Conservation (phyloP, 805 yeast species). For the Cyberlindnera japonica region DNA sequence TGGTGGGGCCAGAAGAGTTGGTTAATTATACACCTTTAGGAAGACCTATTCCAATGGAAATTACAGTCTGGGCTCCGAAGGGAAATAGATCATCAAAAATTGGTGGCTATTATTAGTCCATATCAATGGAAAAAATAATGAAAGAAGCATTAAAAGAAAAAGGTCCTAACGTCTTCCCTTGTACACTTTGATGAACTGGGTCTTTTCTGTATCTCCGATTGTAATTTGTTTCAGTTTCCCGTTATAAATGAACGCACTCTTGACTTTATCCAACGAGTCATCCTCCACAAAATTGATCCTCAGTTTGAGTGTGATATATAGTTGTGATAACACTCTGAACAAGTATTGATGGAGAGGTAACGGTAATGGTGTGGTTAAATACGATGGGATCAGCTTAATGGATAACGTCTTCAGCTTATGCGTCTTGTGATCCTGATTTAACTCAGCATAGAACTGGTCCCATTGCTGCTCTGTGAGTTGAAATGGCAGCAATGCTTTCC, state of each 20-base stretch:
- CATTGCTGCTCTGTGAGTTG: conserved; percentile 27
- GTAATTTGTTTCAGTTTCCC: conserved; percentile 48
- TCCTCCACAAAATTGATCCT: conserved; percentile 24
- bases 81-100: too few species aligned
- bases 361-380: conserved; percentile 32
- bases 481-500: conserved; percentile 67
- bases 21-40: conserved; percentile 23
- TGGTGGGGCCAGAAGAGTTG: conserved; percentile 10
- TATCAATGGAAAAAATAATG: too few species aligned
- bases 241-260: conserved; percentile 34
- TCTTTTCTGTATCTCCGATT: conserved; percentile 43
- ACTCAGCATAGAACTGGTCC: conserved; percentile 14
- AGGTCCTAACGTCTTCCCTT: conserved; percentile 19
- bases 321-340: conserved; percentile 22
- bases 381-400: conserved; percentile 29
- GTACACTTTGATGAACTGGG: conserved; percentile 38
- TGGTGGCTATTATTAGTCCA: too few species aligned
- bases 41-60: conserved; percentile 22
- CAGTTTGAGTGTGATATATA: conserved; percentile 24
- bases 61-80: too few species aligned
- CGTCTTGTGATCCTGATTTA: neutral
- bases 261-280: conserved; percentile 26
- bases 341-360: conserved; percentile 15
- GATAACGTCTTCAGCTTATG: conserved; percentile 25
- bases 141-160: too few species aligned